Conservation (phyloP, 805 yeast species). For the Lachancea nothofagi region DNA sequence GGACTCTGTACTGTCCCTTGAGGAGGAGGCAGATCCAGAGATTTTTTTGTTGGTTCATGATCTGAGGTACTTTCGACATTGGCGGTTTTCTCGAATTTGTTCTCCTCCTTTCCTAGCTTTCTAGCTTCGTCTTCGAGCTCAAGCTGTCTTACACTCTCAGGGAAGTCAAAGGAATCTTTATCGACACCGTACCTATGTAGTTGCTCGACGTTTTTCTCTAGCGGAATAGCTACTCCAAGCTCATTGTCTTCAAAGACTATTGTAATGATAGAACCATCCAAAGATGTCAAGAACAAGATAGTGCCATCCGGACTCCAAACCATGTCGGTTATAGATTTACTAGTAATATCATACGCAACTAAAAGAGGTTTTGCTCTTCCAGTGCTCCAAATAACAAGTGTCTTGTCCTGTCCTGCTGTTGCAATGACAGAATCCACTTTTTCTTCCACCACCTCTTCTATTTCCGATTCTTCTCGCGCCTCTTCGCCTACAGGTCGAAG, state of each 20-base stretch:
- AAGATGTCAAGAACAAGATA: slow-evolving; percentile 65
- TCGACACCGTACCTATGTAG: slow-evolving; percentile 84
- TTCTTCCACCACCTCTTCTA: slow-evolving; percentile 2
- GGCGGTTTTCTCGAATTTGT: slow-evolving; percentile 8
- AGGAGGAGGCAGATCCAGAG: slow-evolving; percentile 11
- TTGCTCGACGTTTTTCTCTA: slow-evolving; percentile 61
- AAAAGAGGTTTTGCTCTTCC: slow-evolving; percentile 67
- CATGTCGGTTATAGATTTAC: slow-evolving; percentile 79
- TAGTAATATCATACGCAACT: slow-evolving; percentile 69
- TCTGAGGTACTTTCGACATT: background rate
- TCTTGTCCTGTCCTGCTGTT: slow-evolving; percentile 91
- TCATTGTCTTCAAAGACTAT: slow-evolving; percentile 59
- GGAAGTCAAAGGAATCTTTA: slow-evolving; percentile 74
- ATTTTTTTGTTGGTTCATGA: slow-evolving; percentile 6
- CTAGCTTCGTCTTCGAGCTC: slow-evolving; percentile 60
- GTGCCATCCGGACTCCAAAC: slow-evolving; percentile 85
- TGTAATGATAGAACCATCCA: slow-evolving; percentile 77
- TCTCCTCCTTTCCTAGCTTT: slow-evolving; percentile 25
- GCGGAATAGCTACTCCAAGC: slow-evolving; percentile 56
- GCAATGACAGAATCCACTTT: slow-evolving; percentile 69
- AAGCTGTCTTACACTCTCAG: slow-evolving; percentile 80
- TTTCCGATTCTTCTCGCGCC: background rate
- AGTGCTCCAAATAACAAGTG: slow-evolving; percentile 86
- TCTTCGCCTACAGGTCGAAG: too few species aligned
- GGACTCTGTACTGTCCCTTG: slow-evolving; percentile 13